A percentile compares a stretch with the other conserved stretches of the same genome.
Evolutionary conservation across 208 protist species (phyloP).

Genomic region (Trypanosoma theileri): DNA sequence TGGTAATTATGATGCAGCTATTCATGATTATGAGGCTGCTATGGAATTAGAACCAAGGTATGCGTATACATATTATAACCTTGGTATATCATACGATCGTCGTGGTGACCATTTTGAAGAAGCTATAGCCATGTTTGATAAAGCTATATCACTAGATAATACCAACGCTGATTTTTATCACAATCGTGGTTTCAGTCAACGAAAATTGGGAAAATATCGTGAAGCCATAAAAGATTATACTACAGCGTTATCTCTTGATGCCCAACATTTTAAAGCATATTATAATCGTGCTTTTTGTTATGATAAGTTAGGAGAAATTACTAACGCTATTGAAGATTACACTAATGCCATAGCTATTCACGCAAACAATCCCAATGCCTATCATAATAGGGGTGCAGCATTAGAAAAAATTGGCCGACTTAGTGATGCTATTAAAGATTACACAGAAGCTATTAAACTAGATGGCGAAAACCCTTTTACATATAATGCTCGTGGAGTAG

Average conservation of each 20-base stretch:
- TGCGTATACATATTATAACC: slow-evolving; percentile 89
- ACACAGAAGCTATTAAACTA: slow-evolving; percentile 53
- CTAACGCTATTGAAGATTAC: slow-evolving; percentile 75
- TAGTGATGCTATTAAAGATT: slow-evolving; percentile 77
- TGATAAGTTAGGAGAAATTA: slow-evolving; percentile 69
- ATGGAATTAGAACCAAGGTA: slow-evolving; percentile 70
- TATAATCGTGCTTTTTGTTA: slow-evolving; percentile 93
- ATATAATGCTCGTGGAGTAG: slow-evolving; percentile 80
- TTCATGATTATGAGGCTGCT: slow-evolving; percentile 76
- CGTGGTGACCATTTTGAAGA: slow-evolving; percentile 41
- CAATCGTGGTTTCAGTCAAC: slow-evolving; percentile 77
- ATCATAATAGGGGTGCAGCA: slow-evolving; percentile 83
- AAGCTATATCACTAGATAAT: slow-evolving; percentile 66
- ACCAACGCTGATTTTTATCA: slow-evolving; percentile 77
- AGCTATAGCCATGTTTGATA: slow-evolving; percentile 67
- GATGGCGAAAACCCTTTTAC: slow-evolving; percentile 61
- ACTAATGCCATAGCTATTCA: slow-evolving; percentile 71
- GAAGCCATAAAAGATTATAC: slow-evolving; percentile 72
- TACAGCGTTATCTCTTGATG: slow-evolving; percentile 59
- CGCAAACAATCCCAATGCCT: slow-evolving; percentile 64
- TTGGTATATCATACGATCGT: slow-evolving; percentile 84
- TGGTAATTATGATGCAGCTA: slow-evolving; percentile 55
- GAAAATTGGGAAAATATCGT: slow-evolving; percentile 51
- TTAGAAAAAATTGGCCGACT: slow-evolving; percentile 66
- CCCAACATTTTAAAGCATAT: slow-evolving; percentile 88